A percentile compares a stretch with the other conserved stretches of the same genome.
Conservation (phyloP, 2,329 filamentous ascomycete species). For the Mycosphaerella sp. region DNA sequence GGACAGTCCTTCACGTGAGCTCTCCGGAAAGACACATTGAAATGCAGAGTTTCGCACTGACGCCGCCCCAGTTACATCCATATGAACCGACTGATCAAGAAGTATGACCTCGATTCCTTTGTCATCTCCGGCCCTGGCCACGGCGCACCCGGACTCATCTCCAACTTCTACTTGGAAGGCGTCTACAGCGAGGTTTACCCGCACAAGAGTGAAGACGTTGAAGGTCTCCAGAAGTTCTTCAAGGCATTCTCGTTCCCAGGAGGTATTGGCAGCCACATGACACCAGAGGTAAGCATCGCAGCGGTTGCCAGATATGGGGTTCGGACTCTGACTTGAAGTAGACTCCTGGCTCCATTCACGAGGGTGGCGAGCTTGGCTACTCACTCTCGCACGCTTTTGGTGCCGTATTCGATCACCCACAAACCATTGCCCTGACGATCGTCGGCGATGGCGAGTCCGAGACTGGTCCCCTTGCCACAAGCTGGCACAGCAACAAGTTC, state of each 20-base stretch:
- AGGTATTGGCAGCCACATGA: slow-evolving; percentile 70
- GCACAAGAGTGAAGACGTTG: slow-evolving; percentile 60
- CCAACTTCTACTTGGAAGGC: slow-evolving; percentile 70
- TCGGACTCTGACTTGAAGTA: slow-evolving; percentile 37
- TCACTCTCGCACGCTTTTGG: slow-evolving; percentile 74
- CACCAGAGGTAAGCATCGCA: slow-evolving; percentile 36
- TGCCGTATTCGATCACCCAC: slow-evolving; percentile 65
- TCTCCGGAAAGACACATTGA: background rate
- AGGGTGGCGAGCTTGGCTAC: slow-evolving; percentile 77
- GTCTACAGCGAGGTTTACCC: slow-evolving; percentile 73
- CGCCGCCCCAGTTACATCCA: slow-evolving; percentile 54
- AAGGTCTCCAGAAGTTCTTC: slow-evolving; percentile 69
- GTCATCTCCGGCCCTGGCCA: slow-evolving; percentile 74
- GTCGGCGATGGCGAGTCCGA: slow-evolving; percentile 78
- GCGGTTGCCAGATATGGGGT: no score
- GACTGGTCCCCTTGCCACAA: slow-evolving; percentile 69
- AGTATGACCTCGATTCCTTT: slow-evolving; percentile 62
- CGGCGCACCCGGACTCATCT: slow-evolving; percentile 68
- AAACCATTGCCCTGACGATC: slow-evolving; percentile 69
- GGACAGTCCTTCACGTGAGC: slow-evolving; percentile 64
- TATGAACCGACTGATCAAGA: slow-evolving; percentile 75
- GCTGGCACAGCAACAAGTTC: slow-evolving; percentile 79
- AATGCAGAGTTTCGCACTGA: slow-evolving; percentile 5
- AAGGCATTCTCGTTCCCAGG: slow-evolving; percentile 78
- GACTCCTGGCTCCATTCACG: slow-evolving; percentile 65